phyloP scores from a whole-genome alignment of 1,284 basidiomycete species.

The Puccinia novopanici region DNA sequence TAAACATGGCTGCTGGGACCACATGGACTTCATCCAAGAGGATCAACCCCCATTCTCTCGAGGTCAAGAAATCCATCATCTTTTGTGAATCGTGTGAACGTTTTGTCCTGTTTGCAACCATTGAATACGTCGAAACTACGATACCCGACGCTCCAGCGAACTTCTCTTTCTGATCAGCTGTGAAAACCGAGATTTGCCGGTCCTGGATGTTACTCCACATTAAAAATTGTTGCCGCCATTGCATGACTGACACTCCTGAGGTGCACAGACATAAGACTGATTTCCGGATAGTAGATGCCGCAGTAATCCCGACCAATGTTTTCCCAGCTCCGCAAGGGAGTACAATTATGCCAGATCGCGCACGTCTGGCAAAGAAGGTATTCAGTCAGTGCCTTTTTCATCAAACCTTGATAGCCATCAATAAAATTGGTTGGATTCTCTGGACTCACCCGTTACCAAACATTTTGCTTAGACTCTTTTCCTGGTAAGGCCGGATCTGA shows the following conservation, averaged over 20 bases:
- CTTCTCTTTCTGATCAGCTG: too few relatives aligned
- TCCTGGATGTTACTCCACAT: constrained; percentile 96
- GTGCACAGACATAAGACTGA: constrained; percentile 97
- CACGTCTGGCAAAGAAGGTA: constrained; percentile 67
- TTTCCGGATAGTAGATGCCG: constrained; percentile 98
- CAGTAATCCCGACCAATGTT: constrained; percentile 97
- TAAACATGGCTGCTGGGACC: constrained; percentile 94
- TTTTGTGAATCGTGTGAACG: constrained; percentile 94
- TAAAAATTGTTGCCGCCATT: constrained; percentile 96
- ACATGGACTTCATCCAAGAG: constrained; percentile 95
- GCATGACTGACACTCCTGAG: constrained; percentile 93
- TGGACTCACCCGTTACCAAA: constrained; percentile 84
- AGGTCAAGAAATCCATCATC: constrained; percentile 97
- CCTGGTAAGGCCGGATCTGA: constrained; percentile 92
- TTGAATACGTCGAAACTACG: constrained; percentile 95
- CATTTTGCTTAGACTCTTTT: constrained; percentile 96
- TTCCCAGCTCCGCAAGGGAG: constrained; percentile 98
- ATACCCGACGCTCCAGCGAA: constrained; percentile 88
- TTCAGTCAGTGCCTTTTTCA: constrained; percentile 18
- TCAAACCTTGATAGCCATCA: neutral
- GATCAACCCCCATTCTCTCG: constrained; percentile 93
- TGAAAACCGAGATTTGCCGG: constrained; percentile 90
- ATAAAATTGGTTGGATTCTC: neutral
- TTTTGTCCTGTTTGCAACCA: constrained; percentile 96
- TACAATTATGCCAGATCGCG: constrained; percentile 96